phyloP scores from a whole-genome alignment of 495 filamentous ascomycete species.

The Neurospora sp. region DNA sequence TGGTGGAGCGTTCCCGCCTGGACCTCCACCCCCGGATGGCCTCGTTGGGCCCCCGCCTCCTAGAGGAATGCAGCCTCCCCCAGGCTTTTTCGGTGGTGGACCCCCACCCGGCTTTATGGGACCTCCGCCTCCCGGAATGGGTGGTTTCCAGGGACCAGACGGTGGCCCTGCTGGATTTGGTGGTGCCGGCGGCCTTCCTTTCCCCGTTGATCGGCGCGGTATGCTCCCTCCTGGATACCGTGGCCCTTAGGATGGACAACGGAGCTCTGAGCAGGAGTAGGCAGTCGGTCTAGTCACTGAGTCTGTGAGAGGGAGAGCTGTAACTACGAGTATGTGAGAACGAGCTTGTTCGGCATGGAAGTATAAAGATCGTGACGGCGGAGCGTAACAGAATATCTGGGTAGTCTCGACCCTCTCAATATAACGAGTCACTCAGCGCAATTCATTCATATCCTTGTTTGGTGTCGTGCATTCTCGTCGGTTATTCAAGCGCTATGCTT shows the following conservation, averaged over 20 bases:
- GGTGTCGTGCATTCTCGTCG: background rate
- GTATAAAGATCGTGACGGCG: background rate
- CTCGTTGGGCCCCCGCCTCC: constrained; percentile 28
- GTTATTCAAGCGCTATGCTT: background rate
- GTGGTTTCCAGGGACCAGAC: constrained; percentile 39
- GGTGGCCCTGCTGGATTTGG: constrained; percentile 14
- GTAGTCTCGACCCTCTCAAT: background rate
- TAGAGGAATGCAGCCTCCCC: constrained; percentile 34
- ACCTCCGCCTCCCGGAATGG: constrained; percentile 32
- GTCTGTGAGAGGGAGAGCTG: background rate
- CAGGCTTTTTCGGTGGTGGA: constrained; percentile 37
- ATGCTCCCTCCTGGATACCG: constrained; percentile 7
- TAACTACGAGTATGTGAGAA: background rate
- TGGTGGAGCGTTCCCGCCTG: constrained; percentile 17
- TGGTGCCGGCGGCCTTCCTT: background rate
- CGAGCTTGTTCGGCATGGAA: background rate
- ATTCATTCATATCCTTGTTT: background rate
- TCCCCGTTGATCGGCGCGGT: constrained; percentile 10
- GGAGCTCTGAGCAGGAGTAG: background rate
- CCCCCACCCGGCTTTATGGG: constrained; percentile 33
- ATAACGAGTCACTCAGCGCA: background rate
- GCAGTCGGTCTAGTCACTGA: background rate
- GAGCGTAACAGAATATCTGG: background rate
- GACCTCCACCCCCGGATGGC: constrained; percentile 32
- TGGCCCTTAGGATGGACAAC: constrained; percentile 1